Base-by-base conservation (phyloP, 148 eudicot species). In the Chenopodium quinoa region DNA sequence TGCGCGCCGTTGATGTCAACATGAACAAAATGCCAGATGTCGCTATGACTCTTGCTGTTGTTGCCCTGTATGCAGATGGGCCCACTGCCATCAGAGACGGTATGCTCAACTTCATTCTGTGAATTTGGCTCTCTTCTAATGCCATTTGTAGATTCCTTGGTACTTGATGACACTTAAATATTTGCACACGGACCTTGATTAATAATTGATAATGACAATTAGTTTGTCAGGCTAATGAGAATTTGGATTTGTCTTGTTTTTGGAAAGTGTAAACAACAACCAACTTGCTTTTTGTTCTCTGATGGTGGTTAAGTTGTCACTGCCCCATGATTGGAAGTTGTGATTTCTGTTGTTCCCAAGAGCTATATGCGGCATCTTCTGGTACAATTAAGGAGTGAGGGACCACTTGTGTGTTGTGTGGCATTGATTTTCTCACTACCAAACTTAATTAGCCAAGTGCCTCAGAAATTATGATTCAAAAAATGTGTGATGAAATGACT, bases 11-110 rank as follows among this genome's bases (percentile, higher is more conserved):
- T 82, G 99, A 94, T 77, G 94, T 96, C 64, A 92, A 96, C 96
- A 96, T 96, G 99, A 96, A 96, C 91, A 96, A 96, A 86, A 96
- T 93, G 99, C 99, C 98, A 62, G 99, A 94, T 88, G 99, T 94
- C 63, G 99, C 99, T 56, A 96, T 96, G 99, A 96, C 99, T 48
- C 93, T 96, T 69, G 99, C 99, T 40, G 99, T 96, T 22, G 95
- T 92, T 29, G 98, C 99, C 68, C 95, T 94, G 25, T 96, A 86
- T 78, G 98, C 98, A 1, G 98, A 92, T 83, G 98, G 99, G 66
- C 93, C 98, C 75, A 96, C 99, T n/a, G 76, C 95, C 83, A 96
- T 96, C 69, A 92, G 99, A 92, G 99, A 96, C 46, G 99, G 99
- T 96, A 91, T 77, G 88, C 72, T 66, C 19, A 75, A 67, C 40